Evolutionary conservation across 2,329 filamentous ascomycete species (phyloP).

Genomic region (Phyllosticta paracitricarpa): DNA sequence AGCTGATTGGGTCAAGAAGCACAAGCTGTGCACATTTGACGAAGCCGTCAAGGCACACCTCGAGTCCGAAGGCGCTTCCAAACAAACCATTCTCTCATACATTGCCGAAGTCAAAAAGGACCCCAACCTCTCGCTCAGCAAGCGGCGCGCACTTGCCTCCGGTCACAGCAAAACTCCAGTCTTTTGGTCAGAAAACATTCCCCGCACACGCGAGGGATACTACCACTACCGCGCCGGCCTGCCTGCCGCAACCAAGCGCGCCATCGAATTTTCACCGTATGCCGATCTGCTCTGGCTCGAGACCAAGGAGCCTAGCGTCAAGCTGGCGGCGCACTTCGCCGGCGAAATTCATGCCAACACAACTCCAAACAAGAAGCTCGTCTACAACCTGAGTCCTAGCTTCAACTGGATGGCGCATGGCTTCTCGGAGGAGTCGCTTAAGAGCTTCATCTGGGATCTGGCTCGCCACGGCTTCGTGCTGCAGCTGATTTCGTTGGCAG

Average conservation of each 20-base stretch:
- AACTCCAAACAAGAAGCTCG: slow-evolving; percentile 73
- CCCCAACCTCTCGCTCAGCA: slow-evolving; percentile 66
- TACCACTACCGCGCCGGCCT: slow-evolving; percentile 86
- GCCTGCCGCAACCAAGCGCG: slow-evolving; percentile 80
- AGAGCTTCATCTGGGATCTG: slow-evolving; percentile 93
- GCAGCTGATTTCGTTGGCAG: slow-evolving; percentile 55
- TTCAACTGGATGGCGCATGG: slow-evolving; percentile 99
- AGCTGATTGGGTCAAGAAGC: slow-evolving; percentile 75
- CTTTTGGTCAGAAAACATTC: slow-evolving; percentile 83
- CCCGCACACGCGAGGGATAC: slow-evolving; percentile 85
- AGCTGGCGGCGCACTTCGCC: slow-evolving; percentile 65
- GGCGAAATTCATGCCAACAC: slow-evolving; percentile 56
- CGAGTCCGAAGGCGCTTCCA: slow-evolving; percentile 51
- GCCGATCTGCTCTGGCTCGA: slow-evolving; percentile 97
- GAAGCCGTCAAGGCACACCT: slow-evolving; percentile 77
- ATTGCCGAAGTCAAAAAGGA: slow-evolving; percentile 50
- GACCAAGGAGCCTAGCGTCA: slow-evolving; percentile 78
- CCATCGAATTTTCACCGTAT: slow-evolving; percentile 81
- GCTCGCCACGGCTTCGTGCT: slow-evolving; percentile 59
- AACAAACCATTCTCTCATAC: slow-evolving; percentile 59
- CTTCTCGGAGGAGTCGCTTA: slow-evolving; percentile 71
- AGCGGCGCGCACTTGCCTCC: slow-evolving; percentile 63
- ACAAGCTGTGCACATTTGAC: slow-evolving; percentile 81
- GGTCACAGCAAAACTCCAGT: slow-evolving; percentile 58
- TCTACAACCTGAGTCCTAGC: slow-evolving; percentile 92